Evolutionary conservation across 441 rosid genomes (phyloP), one percentile per base, ranked within the genome.

Genomic region (Erodium texanum): DNA sequence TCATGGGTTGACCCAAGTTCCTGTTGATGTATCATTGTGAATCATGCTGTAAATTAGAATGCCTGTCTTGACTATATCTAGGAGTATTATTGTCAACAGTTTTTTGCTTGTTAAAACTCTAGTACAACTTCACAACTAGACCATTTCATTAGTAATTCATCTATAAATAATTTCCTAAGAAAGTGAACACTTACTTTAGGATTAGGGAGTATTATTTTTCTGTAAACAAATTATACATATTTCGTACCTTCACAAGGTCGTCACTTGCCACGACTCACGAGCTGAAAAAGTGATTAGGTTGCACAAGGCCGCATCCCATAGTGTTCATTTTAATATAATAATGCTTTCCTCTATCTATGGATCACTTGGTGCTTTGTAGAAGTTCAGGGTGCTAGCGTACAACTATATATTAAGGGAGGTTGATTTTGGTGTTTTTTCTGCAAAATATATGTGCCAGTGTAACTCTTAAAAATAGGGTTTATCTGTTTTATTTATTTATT

Each of bases 401-500:
- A n/a, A 56, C 27, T 19, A 56, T 2, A 19, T 20, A 20, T 10
- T 2, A 20, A 20, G 24, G 62, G 20, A 19, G 24, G 24, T 56
- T 19, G 12, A 20, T 20, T 19, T 54, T 9, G 61, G 9, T 19
- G 22, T 19, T 18, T 6, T 54, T 18, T 16, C 61, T 19, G 3
- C 48, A 41, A 11, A 41, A 9, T 9, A 41, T 41, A 41, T 15
- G 3, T 41, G 48, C 48, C 48, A 14, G 48, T 59, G 10, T 59
- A 52, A 52, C 9, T 16, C 7, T 52, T 52, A 3, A 52, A n/a
- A n/a, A n/a, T 52, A 22, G 32, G 15, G n/a, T 59, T 10, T 59
- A 15, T 11, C 7, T 61, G 2, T 45, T 12, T 45, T 45, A 71
- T 70, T 68, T 54, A 45, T 8, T 6, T 22, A 14, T 73, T 70